Percentiles rank a stretch among this genome's conserved stretches.
Conservation (phyloP, 352 stramenopile genomes). For the Phytophthora pinifolia region DNA sequence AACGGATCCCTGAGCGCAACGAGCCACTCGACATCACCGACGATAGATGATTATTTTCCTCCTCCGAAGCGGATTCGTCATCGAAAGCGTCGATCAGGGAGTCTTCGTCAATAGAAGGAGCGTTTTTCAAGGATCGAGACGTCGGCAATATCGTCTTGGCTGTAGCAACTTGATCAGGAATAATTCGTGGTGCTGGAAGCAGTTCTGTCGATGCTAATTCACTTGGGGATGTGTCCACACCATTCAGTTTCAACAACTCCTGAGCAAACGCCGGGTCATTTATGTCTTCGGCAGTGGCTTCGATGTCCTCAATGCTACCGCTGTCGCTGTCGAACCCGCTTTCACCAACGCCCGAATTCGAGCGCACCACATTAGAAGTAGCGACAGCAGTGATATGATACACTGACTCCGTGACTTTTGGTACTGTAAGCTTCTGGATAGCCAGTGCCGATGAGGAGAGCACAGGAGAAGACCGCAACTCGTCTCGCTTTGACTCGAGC, state of each 20-base stretch:
- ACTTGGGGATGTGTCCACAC: not conserved
- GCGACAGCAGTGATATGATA: slow-evolving; percentile 1
- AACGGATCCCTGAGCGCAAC: slow-evolving; percentile 9
- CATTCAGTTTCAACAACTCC: slow-evolving; percentile 43
- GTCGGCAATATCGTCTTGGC: slow-evolving; percentile 3
- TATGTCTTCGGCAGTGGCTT: slow-evolving; percentile 65
- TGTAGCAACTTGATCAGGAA: not conserved
- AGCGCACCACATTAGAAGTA: slow-evolving; percentile 6
- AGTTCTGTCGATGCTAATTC: not conserved
- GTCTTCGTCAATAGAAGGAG: slow-evolving; percentile 51
- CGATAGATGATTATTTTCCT: slow-evolving; percentile 22
- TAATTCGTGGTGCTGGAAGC: not conserved
- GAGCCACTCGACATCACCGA: slow-evolving; percentile 19
- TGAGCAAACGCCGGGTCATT: slow-evolving; percentile 50
- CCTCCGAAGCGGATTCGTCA: slow-evolving; percentile 42
- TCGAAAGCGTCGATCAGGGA: slow-evolving; percentile 76
- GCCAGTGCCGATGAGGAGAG: not conserved
- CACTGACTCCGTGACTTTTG: not conserved
- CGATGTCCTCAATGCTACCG: slow-evolving; percentile 32
- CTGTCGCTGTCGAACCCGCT: slow-evolving; percentile 11
- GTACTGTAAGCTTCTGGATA: not conserved
- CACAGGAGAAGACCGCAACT: slow-evolving; percentile 10
- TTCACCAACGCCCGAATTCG: slow-evolving; percentile 20
- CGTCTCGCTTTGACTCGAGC: slow-evolving; percentile 40
- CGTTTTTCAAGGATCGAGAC: slow-evolving; percentile 25